Conservation (phyloP, 2,329 filamentous ascomycete genomes). For the Cladosporium sp. region DNA sequence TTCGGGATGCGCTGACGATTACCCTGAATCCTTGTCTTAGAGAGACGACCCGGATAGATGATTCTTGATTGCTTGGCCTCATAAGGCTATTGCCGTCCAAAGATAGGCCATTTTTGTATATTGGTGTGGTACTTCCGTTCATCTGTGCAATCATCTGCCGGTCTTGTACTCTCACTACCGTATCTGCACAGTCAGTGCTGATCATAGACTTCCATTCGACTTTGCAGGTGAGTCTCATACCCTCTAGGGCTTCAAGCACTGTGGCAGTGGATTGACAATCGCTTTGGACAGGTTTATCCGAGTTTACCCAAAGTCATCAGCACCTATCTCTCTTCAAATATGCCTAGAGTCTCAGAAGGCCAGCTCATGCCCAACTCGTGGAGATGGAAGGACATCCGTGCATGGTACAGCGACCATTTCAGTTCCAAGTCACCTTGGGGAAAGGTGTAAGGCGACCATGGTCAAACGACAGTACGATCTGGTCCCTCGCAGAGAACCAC, state of each 20-base stretch:
- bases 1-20: not conserved
- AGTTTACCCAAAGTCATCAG: not conserved
- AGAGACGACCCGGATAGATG: not conserved
- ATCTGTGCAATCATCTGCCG: not conserved
- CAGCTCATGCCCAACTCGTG: conserved; percentile 16
- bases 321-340: too few relatives aligned
- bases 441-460: conserved; percentile 1
- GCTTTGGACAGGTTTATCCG: too few relatives aligned
- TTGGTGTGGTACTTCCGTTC: not conserved
- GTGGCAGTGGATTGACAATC: not conserved
- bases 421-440: conserved; percentile 16
- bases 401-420: conserved; percentile 20
- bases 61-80: not conserved
- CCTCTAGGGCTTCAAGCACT: too few relatives aligned
- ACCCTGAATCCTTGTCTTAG: not conserved
- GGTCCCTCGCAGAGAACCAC: too few relatives aligned
- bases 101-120: not conserved
- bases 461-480: too few relatives aligned
- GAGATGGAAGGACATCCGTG: conserved; percentile 18
- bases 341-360: conserved; percentile 17
- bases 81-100: not conserved
- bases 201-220: not conserved
- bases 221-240: not conserved
- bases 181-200: not conserved
- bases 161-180: not conserved